Evolutionary conservation across 1,139 yeast genomes (phyloP).

Genomic region (Entelexis sorbosivorans): DNA sequence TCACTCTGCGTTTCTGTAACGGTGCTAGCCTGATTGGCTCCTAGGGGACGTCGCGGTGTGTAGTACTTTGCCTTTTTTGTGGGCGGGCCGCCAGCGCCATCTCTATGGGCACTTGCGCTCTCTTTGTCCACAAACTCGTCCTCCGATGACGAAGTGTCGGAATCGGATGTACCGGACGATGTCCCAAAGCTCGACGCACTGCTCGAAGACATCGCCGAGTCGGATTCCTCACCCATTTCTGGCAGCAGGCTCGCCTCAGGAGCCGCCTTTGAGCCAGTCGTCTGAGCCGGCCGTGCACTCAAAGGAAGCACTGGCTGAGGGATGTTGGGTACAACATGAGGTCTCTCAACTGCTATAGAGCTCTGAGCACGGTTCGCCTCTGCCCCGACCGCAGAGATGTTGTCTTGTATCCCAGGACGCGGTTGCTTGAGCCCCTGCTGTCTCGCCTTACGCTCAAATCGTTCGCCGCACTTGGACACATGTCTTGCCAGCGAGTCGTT

Average conservation of each 20-base stretch:
- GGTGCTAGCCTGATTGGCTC: too few relatives aligned
- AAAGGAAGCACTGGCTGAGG: constrained; percentile 3
- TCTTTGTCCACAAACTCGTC: not conserved
- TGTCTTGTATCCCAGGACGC: too few relatives aligned
- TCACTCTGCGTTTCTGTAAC: too few relatives aligned
- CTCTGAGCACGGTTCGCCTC: not conserved
- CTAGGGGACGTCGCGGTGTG: not conserved
- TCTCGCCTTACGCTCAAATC: not conserved
- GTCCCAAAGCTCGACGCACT: not conserved
- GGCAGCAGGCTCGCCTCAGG: not conserved
- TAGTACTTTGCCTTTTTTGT: not conserved
- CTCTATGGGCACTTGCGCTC: too few relatives aligned
- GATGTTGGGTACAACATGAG: not conserved
- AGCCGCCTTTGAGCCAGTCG: not conserved
- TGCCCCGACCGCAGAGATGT: too few relatives aligned
- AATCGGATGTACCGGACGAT: constrained; percentile 3
- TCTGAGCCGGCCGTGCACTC: not conserved
- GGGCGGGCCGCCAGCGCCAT: not conserved
- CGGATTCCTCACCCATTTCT: not conserved
- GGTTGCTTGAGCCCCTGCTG: not conserved
- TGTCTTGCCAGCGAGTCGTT: constrained; percentile 11
- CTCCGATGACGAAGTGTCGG: not conserved
- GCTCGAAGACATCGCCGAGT: not conserved
- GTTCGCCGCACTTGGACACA: constrained; percentile 4
- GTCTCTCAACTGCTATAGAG: not conserved